Percentiles rank a stretch among this genome's conserved stretches.
phyloP scores from a whole-genome alignment of 1,284 basidiomycete genomes.

The Rhodotorula sp. region DNA sequence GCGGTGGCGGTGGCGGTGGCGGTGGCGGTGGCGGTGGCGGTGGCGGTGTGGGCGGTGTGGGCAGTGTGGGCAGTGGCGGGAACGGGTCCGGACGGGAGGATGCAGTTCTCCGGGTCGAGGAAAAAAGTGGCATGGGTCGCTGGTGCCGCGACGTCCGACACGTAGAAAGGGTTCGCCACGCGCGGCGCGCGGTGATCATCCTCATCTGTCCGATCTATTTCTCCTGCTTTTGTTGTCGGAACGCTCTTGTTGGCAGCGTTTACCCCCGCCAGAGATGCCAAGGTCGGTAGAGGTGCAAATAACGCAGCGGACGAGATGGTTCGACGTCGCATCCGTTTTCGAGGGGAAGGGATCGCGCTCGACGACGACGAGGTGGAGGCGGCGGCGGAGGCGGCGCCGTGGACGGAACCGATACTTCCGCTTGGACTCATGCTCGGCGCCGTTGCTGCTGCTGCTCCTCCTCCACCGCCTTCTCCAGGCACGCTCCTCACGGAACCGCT shows the following conservation, averaged over 20 bases:
- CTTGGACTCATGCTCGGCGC: conserved; percentile 2
- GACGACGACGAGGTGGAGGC: background rate
- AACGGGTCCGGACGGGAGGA: conserved; percentile 13
- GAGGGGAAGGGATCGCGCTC: background rate
- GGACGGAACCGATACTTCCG: background rate
- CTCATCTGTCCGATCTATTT: background rate
- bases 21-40: too few relatives aligned
- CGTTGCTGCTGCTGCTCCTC: background rate
- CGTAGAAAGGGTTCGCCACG: conserved; percentile 60
- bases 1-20: too few relatives aligned
- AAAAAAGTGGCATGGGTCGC: conserved; percentile 72
- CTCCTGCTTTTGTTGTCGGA: background rate
- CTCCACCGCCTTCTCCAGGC: background rate
- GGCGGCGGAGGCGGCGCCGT: background rate
- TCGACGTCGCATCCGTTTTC: background rate
- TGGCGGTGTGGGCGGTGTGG: too few relatives aligned
- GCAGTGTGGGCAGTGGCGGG: too few relatives aligned
- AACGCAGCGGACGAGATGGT: conserved; percentile 8
- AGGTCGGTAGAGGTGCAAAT: background rate
- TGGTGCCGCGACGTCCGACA: conserved; percentile 66
- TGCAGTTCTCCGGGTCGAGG: conserved; percentile 32
- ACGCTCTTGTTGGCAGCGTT: too few relatives aligned
- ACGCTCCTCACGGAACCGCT: conserved; percentile 13
- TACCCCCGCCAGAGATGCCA: background rate
- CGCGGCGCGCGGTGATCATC: too few relatives aligned